These are phyloP conservation scores for Hyaloscypha finlandica DNA, from an alignment of 495 filamentous ascomycete species.

Conservation along the genomic window DNA sequence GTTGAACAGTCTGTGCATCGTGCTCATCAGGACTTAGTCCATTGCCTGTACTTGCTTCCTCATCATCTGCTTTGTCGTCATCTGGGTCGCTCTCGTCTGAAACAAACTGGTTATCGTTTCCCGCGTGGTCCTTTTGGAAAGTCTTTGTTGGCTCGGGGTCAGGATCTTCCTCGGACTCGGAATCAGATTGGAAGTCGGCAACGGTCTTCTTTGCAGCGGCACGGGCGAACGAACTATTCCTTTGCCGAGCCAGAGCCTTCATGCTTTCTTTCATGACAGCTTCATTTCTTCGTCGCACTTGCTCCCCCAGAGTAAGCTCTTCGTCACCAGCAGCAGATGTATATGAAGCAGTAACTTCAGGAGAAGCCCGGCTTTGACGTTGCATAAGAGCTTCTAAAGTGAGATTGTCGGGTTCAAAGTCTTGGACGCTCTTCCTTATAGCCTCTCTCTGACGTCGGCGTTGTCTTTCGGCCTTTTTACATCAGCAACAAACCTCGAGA, in stretches of 20 bases:
- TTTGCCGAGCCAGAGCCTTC: not conserved
- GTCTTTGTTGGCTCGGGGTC: not conserved
- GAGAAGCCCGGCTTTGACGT: not conserved
- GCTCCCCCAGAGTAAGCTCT: slow-evolving; percentile 2
- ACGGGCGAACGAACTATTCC: not conserved
- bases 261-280: not conserved
- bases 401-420: not conserved
- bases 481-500: not conserved
- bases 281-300: not conserved
- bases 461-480: not conserved
- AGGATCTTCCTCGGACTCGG: slow-evolving; percentile 14
- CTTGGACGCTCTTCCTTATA: not conserved
- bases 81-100: not conserved
- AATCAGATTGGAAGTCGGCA: slow-evolving; percentile 11
- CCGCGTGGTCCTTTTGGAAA: not conserved
- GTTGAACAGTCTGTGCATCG: not conserved
- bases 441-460: not conserved
- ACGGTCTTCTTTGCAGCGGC: slow-evolving; percentile 8
- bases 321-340: not conserved
- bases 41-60: not conserved
- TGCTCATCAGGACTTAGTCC: not conserved
- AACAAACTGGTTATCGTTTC: too few species aligned
- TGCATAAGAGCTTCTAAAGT: not conserved
- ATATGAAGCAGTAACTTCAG: not conserved
- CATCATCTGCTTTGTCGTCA: not conserved